Evolutionary conservation across 73 alveolate genomes (phyloP).

Genomic region (Diophrys appendiculata): DNA sequence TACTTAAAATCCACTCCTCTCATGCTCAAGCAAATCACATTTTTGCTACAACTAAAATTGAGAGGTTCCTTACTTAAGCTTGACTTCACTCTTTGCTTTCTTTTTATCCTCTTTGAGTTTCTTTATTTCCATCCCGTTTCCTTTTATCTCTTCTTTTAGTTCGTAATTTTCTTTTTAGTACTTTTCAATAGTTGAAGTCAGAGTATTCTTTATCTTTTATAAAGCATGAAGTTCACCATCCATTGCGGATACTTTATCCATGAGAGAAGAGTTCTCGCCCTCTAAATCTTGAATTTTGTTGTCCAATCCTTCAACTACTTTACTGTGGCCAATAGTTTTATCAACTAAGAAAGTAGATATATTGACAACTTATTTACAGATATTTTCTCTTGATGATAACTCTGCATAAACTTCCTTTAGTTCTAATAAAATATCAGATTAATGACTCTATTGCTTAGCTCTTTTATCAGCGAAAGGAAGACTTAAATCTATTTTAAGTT

Average conservation of each 20-base stretch:
- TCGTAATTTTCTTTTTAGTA: background rate
- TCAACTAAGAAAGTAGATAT: background rate
- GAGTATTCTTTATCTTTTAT: background rate
- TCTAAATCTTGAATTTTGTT: background rate
- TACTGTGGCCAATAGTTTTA: background rate
- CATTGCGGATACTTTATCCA: background rate
- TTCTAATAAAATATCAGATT: background rate
- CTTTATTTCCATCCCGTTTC: background rate
- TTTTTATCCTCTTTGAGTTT: background rate
- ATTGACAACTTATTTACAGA: background rate
- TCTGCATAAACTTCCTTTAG: background rate
- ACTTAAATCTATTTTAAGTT: background rate
- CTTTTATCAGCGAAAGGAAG: background rate
- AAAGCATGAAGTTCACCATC: background rate
- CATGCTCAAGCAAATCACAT: background rate
- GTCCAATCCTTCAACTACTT: background rate
- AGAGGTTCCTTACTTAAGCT: background rate
- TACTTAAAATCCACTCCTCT: background rate
- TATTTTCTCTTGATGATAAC: background rate
- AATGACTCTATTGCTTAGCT: background rate
- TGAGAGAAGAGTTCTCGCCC: background rate
- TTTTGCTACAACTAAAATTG: too few species aligned
- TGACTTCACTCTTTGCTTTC: background rate
- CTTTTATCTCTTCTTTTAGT: background rate
- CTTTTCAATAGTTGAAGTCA: too few species aligned